Evolutionary conservation across 108 stramenopile species (phyloP), one percentile per base, ranked within the genome.

Genomic region (Aurantiochytrium sp.): DNA sequence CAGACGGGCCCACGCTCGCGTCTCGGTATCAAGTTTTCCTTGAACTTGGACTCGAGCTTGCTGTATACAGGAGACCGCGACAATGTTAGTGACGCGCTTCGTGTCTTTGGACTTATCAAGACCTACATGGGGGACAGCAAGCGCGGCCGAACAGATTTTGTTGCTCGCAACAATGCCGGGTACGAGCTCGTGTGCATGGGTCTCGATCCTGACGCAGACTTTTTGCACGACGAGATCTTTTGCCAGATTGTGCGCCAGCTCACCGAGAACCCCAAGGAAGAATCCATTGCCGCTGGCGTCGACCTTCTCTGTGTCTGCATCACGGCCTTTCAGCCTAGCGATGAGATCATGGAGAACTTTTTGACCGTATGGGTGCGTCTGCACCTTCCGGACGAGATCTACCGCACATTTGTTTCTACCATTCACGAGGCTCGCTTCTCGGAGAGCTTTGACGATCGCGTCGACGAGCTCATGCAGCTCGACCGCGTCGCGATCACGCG

Each of bases 231-330:
- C 42, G 94, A 94, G 91, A 53, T 92, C 28, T 91, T 91, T 88
- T 72, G 92, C 28, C 94, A 94, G 91, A 60, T 92, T 58, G 91
- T 92, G 90, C 93, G 92, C 88, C 94, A 94, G 92, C 94, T 94
- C 58, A 90, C 88, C 5, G 88, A 89, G 44, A 94, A 94, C 90
- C 91, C 93, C 6, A 88, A 58, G 55, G 58, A 51, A 35, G 91
- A 49, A 4, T 89, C 88, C 29, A 35, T 57, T 6, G 87, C 89
- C 57, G 87, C 88, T 19, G 93, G 92, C 60, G 93, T 93, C 92
- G 94, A 93, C 72, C 72, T 94, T 43, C 59, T 94, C 44, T 88
- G 60, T 35, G 42, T 92, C 53, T 51, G 88, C 16, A 72, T 94
- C 44, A 69, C 69, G 44, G 59, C 87, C 49, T 92, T 93, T 72